Percentiles rank a stretch among this genome's conserved stretches.
These are phyloP conservation scores for Phtheirospermum japonicum DNA, from an alignment of 257 asterid species.

Conservation along the genomic window DNA sequence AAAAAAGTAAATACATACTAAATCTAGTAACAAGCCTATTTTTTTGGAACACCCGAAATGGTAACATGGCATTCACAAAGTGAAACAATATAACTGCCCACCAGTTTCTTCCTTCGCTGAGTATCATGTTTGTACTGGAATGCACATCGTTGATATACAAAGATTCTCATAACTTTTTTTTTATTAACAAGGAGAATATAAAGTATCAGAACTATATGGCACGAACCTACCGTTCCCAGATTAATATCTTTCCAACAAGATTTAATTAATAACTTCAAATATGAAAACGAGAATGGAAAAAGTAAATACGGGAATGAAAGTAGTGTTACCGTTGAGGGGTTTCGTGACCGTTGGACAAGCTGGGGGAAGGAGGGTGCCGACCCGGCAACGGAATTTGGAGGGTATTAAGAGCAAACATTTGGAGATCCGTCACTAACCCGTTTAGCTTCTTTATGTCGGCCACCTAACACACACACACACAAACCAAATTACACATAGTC, in stretches of 20 bases:
- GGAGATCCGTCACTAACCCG: conserved; percentile 83
- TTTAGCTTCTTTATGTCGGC: conserved; percentile 78
- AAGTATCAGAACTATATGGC: neutral
- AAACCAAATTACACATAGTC: conserved; percentile 1
- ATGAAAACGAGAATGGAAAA: neutral
- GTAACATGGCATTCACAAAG: conserved; percentile 10
- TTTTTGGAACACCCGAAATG: neutral
- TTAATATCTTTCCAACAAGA: neutral
- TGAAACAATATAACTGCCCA: conserved; percentile 1
- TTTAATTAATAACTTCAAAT: conserved; percentile 2
- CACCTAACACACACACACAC: conserved; percentile 54
- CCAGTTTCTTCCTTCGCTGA: conserved; percentile 9
- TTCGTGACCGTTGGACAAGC: conserved; percentile 43
- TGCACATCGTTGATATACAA: neutral
- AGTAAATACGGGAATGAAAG: conserved; percentile 11
- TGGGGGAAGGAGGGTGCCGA: conserved; percentile 83
- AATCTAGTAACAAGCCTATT: too few relatives aligned
- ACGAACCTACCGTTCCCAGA: neutral
- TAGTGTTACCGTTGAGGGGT: conserved; percentile 45
- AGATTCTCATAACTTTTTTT: neutral
- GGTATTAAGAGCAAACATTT: conserved; percentile 89
- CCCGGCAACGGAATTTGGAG: conserved; percentile 86
- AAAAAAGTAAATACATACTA: too few relatives aligned
- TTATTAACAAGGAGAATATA: neutral
- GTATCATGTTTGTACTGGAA: conserved; percentile 11